Evolutionary conservation across 2,329 filamentous ascomycete species (phyloP).

Genomic region (Microdochium bolleyi): DNA sequence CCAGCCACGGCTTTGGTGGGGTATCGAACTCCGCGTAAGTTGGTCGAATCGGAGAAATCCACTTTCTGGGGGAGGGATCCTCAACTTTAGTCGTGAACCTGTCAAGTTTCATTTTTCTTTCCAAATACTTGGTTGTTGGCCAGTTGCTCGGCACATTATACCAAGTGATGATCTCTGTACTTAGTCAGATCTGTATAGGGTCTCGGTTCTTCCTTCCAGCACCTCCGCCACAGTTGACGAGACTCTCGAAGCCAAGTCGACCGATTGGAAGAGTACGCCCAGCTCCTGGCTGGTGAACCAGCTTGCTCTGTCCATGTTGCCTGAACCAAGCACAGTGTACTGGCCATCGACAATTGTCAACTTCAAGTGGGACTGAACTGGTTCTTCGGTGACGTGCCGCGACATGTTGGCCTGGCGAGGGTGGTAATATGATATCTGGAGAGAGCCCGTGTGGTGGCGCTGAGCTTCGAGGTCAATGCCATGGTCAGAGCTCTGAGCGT

Average conservation of each 20-base stretch:
- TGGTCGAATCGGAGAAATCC: too few species aligned
- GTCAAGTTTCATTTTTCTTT: too few species aligned
- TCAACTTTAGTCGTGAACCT: too few species aligned
- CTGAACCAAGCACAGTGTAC: conserved; percentile 65
- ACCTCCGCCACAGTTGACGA: conserved; percentile 20
- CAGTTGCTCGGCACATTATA: too few species aligned
- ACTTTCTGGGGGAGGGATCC: too few species aligned
- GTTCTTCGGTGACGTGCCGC: conserved; percentile 35
- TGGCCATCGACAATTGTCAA: conserved; percentile 64
- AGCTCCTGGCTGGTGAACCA: conserved; percentile 85
- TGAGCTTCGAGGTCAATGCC: conserved; percentile 34
- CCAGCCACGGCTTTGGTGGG: too few species aligned
- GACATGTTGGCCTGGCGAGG: conserved; percentile 11
- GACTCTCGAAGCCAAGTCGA: conserved; percentile 20
- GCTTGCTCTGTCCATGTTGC: conserved; percentile 78
- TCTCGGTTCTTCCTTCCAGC: conserved; percentile 22
- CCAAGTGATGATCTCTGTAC: not conserved
- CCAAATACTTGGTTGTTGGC: too few species aligned
- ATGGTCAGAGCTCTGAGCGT: conserved; percentile 7
- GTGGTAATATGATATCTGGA: conserved; percentile 53
- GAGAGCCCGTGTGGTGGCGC: conserved; percentile 30
- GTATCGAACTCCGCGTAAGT: too few species aligned
- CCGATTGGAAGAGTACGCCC: conserved; percentile 50
- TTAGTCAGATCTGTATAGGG: conserved; percentile 14
- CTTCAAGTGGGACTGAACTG: conserved; percentile 71